A percentile compares a stretch with the other conserved stretches of the same genome.
Conservation (phyloP, 257 asterid genomes). For the Ilex aquifolium region DNA sequence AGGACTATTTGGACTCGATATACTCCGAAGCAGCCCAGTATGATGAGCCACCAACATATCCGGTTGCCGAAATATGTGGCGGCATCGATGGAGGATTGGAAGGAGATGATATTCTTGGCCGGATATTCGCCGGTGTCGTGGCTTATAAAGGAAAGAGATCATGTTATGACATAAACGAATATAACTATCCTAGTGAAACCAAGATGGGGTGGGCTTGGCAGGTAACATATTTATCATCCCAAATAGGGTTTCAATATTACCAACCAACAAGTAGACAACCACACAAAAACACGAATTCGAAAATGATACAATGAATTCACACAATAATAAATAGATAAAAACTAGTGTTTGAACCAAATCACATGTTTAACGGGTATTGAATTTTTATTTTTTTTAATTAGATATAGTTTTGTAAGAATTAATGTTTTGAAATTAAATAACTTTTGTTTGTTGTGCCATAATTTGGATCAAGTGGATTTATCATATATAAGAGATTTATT, state of each 20-base stretch:
- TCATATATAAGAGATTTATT: too few relatives aligned
- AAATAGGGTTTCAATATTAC: background rate
- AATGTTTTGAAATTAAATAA: too few relatives aligned
- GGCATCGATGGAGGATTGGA: slow-evolving; percentile 48
- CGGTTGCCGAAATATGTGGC: slow-evolving; percentile 41
- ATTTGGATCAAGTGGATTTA: too few relatives aligned
- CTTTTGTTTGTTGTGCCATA: too few relatives aligned
- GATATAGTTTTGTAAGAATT: too few relatives aligned
- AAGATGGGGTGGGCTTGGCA: slow-evolving; percentile 63
- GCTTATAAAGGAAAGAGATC: slow-evolving; percentile 14
- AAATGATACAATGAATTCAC: too few relatives aligned
- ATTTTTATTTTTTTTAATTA: too few relatives aligned
- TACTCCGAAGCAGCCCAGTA: slow-evolving; percentile 53
- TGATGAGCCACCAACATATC: slow-evolving; percentile 34
- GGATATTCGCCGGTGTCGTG: slow-evolving; percentile 42
- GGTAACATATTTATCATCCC: slow-evolving; percentile 19
- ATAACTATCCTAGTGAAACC: slow-evolving; percentile 21
- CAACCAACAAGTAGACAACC: too few relatives aligned
- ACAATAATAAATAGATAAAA: too few relatives aligned
- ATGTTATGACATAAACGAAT: slow-evolving; percentile 26
- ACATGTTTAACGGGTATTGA: too few relatives aligned
- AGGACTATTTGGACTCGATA: slow-evolving; percentile 30
- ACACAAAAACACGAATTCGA: too few relatives aligned
- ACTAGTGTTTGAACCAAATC: too few relatives aligned
- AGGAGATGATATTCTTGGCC: slow-evolving; percentile 34